Percentiles rank a stretch among this genome's conserved stretches.
Conservation (phyloP, 768 basidiomycete genomes). For the Suillus weaverae region DNA sequence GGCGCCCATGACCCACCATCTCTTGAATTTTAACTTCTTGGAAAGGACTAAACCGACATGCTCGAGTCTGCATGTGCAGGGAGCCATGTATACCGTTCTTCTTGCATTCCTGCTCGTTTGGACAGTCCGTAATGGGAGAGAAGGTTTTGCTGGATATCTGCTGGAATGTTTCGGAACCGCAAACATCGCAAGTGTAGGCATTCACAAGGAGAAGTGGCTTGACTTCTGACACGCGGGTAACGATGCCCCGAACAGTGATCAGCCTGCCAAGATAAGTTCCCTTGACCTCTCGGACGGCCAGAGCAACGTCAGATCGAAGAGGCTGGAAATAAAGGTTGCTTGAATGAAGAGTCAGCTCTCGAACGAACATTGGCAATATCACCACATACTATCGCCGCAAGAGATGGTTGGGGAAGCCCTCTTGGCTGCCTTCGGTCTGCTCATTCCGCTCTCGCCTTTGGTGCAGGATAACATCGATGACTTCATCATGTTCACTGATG, state of each 20-base stretch:
- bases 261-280: slow-evolving; percentile 85
- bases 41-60: slow-evolving; percentile 95
- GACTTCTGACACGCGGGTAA: slow-evolving; percentile 98
- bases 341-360: slow-evolving; percentile 18
- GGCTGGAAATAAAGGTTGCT: slow-evolving; percentile 97
- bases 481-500: slow-evolving; percentile 88
- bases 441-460: slow-evolving; percentile 90
- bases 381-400: slow-evolving; percentile 89
- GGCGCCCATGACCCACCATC: slow-evolving; percentile 59
- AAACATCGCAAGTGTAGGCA: slow-evolving; percentile 97
- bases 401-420: slow-evolving; percentile 87
- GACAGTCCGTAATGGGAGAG: slow-evolving; percentile 84
- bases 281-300: slow-evolving; percentile 92
- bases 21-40: slow-evolving; percentile 99
- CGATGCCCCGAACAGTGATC: slow-evolving; percentile 96
- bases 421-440: slow-evolving; percentile 68
- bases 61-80: slow-evolving; percentile 97
- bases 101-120: slow-evolving; percentile 81
- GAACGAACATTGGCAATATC: neutral
- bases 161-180: slow-evolving; percentile 98
- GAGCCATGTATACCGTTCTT: slow-evolving; percentile 87
- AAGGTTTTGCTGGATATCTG: slow-evolving; percentile 93
- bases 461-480: slow-evolving; percentile 94
- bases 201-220: slow-evolving; percentile 96
- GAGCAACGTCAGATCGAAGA: slow-evolving; percentile 65